Percentiles rank a stretch among this genome's conserved stretches.
Conservation (phyloP, 495 filamentous ascomycete genomes). For the Aspergillus wentii region DNA sequence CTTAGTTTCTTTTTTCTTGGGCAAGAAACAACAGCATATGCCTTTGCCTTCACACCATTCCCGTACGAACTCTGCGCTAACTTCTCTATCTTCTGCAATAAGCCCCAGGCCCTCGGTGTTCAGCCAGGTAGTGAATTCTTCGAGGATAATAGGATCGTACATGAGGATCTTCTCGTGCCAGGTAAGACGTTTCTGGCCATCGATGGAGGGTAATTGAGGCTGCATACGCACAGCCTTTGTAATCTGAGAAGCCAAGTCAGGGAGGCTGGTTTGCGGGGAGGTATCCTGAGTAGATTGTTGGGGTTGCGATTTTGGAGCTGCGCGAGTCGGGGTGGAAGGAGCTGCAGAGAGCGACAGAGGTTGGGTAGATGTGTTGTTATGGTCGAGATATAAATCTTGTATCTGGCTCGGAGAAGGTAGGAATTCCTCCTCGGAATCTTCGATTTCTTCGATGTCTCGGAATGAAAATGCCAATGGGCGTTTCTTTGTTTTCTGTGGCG, state of each 20-base stretch:
- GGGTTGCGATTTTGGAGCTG: not conserved
- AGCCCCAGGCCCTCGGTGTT: slow-evolving; percentile 64
- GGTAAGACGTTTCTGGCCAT: slow-evolving; percentile 34
- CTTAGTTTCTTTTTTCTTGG: slow-evolving; percentile 19
- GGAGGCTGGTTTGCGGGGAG: slow-evolving; percentile 9
- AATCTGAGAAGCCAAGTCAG: slow-evolving; percentile 54
- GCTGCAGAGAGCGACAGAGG: slow-evolving; percentile 4
- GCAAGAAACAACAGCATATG: slow-evolving; percentile 67
- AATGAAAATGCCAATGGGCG: slow-evolving; percentile 20
- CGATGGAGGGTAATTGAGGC: slow-evolving; percentile 30
- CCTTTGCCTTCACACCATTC: slow-evolving; percentile 83
- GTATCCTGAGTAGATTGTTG: not conserved
- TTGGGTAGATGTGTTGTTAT: slow-evolving; percentile 2
- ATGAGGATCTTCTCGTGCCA: slow-evolving; percentile 92
- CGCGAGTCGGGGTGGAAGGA: slow-evolving; percentile 6
- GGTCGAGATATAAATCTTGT: slow-evolving; percentile 15
- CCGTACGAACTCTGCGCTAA: slow-evolving; percentile 57
- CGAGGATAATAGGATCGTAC: slow-evolving; percentile 86
- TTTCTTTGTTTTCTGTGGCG: no score
- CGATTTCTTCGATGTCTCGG: slow-evolving; percentile 52
- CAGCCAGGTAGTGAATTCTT: slow-evolving; percentile 81
- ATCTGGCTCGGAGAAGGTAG: slow-evolving; percentile 30
- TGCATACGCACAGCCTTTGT: slow-evolving; percentile 58
- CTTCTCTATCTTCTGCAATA: slow-evolving; percentile 61
- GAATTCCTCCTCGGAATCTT: slow-evolving; percentile 56